Evolutionary conservation across 371 early-diverging fungal genomes (phyloP).

Genomic region (Lichtheimia corymbifera): DNA sequence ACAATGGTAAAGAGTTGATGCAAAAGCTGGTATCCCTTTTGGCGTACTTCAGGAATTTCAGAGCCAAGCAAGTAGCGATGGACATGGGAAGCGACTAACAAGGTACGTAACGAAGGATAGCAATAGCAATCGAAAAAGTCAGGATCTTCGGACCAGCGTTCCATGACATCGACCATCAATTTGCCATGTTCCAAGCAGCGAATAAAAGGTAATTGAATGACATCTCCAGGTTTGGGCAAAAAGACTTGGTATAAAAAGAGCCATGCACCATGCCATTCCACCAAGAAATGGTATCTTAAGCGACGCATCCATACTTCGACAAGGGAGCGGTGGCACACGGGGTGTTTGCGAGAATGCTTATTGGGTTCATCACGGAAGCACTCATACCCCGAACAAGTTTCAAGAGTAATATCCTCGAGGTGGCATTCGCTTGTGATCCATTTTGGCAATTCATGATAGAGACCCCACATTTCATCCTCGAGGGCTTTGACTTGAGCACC

Average conservation of each 20-base stretch:
- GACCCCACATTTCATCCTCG: constrained; percentile 20
- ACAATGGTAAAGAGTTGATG: constrained; percentile 19
- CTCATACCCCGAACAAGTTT: constrained; percentile 16
- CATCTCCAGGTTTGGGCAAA: constrained; percentile 24
- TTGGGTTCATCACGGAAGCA: constrained; percentile 16
- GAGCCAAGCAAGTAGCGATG: constrained; percentile 24
- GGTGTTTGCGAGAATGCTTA: constrained; percentile 21
- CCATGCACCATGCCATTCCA: constrained; percentile 30
- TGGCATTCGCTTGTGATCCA: constrained; percentile 19
- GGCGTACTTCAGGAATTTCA: constrained; percentile 19
- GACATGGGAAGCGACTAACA: constrained; percentile 25
- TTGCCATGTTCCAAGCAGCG: constrained; percentile 25
- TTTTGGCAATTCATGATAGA: constrained; percentile 21
- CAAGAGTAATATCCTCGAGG: constrained; percentile 13
- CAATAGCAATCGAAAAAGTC: constrained; percentile 32
- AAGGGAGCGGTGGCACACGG: constrained; percentile 23
- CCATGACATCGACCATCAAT: constrained; percentile 24
- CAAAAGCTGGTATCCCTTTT: constrained; percentile 25
- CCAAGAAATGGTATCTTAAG: constrained; percentile 26
- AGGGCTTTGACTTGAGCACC: constrained; percentile 23
- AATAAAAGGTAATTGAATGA: constrained; percentile 25
- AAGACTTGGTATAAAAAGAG: constrained; percentile 25
- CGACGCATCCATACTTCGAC: constrained; percentile 31
- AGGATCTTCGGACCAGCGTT: constrained; percentile 25
- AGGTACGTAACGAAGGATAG: constrained; percentile 22